These are phyloP conservation scores for Alternaria longipes DNA, from an alignment of 2,329 filamentous ascomycete species.

Conservation along the genomic window DNA sequence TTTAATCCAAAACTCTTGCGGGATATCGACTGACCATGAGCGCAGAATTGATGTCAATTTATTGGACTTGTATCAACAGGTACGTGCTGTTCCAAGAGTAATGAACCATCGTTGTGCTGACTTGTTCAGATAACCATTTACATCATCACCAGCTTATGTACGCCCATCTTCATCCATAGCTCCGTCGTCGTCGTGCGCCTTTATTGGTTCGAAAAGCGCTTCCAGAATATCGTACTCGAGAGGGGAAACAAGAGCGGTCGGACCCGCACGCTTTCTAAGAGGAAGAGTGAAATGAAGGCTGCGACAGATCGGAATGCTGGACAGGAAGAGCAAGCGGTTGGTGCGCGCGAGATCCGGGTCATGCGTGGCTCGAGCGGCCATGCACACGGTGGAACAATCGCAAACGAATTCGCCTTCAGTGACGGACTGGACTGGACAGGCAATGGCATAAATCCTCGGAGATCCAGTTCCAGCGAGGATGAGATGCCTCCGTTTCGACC, in stretches of 20 bases:
- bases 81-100: not conserved
- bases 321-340: slow-evolving; percentile 69
- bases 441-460: slow-evolving; percentile 18
- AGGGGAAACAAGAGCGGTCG: slow-evolving; percentile 66
- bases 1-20: not conserved
- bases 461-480: slow-evolving; percentile 23
- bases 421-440: slow-evolving; percentile 53
- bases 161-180: slow-evolving; percentile 58
- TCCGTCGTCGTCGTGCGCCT: slow-evolving; percentile 90
- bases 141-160: slow-evolving; percentile 49
- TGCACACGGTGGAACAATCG: slow-evolving; percentile 67
- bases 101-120: slow-evolving; percentile 1
- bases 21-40: slow-evolving; percentile 24
- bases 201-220: slow-evolving; percentile 98
- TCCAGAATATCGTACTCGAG: slow-evolving; percentile 82
- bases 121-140: slow-evolving; percentile 53
- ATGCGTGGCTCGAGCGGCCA: slow-evolving; percentile 65
- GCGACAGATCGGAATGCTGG: slow-evolving; percentile 56
- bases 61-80: slow-evolving; percentile 60
- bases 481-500: slow-evolving; percentile 30
- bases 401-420: slow-evolving; percentile 55
- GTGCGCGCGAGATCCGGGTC: slow-evolving; percentile 71
- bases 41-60: slow-evolving; percentile 59
- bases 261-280: slow-evolving; percentile 68
- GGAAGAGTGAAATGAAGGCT: slow-evolving; percentile 57